phyloP scores from a whole-genome alignment of 257 asterid species.

The Solanum appendiculatum region DNA sequence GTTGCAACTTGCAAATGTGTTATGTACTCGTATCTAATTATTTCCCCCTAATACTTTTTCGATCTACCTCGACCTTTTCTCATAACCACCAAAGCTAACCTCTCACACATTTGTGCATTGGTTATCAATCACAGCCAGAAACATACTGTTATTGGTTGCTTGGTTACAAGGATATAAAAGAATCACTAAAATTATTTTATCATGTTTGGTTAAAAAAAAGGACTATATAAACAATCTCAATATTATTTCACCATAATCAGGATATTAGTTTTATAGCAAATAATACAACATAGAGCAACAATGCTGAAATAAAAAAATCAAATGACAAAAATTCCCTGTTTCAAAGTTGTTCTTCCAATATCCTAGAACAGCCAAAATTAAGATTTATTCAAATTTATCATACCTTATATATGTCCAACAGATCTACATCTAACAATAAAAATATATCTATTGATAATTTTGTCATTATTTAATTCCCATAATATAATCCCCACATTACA shows the following conservation, averaged over 20 bases:
- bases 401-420: too few relatives aligned
- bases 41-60: neutral
- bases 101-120: neutral
- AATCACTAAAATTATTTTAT: neutral
- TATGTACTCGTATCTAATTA: neutral
- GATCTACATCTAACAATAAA: neutral
- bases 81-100: neutral
- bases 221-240: neutral
- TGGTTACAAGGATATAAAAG: neutral
- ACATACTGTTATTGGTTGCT: neutral
- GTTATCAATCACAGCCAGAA: neutral
- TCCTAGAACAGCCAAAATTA: neutral
- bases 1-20: neutral
- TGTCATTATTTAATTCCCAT: neutral
- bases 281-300: neutral
- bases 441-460: neutral
- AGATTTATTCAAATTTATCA: too few relatives aligned
- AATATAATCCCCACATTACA: neutral
- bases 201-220: neutral
- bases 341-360: neutral
- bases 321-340: neutral
- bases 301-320: neutral
- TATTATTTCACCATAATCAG: neutral
- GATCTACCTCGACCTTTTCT: neutral
- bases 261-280: neutral